Evolutionary conservation across 352 stramenopile species (phyloP), one percentile per base, ranked within the genome.

Genomic region (Pythium aquatile): DNA sequence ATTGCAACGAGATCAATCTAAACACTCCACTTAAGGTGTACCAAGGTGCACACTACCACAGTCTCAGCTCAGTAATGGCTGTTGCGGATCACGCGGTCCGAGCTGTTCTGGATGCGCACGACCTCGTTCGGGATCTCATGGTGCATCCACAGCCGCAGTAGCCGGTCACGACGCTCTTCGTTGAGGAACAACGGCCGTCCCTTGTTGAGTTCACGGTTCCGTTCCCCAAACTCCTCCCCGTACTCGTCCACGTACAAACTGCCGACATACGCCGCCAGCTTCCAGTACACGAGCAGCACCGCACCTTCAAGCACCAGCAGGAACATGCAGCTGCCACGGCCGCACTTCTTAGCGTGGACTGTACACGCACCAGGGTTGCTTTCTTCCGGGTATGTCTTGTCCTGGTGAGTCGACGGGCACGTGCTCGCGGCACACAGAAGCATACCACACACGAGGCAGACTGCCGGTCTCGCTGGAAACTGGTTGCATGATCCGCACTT

Each of bases 231-330:
- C 61, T 93, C 87, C 68, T 96, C 87, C 32, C 87, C 87, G 65
- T 96, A 94, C 68, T 93, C 87, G 68, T 96, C 87, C 59, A 96
- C 83, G 53, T 94, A 96, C 55, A 94, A 62, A 58, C 85, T 94
- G 37, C 81, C 78, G 5, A 93, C 85, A 47, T 93, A 95, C 11
- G 87, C 84, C 1, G 87, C 86, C 46, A 95, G 63, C 65, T 95
- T 95, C 78, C 85, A 93, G 59, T 92, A 93, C 61, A 96, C 84
- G 17, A 96, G 76, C 63, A 96, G 61, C 65, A 94, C 87, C 2
- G 85, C 86, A 24, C 87, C 87, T 70, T 96, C 87, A 16, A 96
- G 70, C 51, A 93, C 85, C 2, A 96, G 59, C 33, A 96, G 47
- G 65, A 96, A 94, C 76, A 96, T 79, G 30, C 87, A 86, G 17